Evolutionary conservation across 768 basidiomycete genomes (phyloP).

Genomic region (Tulasnella sp.): DNA sequence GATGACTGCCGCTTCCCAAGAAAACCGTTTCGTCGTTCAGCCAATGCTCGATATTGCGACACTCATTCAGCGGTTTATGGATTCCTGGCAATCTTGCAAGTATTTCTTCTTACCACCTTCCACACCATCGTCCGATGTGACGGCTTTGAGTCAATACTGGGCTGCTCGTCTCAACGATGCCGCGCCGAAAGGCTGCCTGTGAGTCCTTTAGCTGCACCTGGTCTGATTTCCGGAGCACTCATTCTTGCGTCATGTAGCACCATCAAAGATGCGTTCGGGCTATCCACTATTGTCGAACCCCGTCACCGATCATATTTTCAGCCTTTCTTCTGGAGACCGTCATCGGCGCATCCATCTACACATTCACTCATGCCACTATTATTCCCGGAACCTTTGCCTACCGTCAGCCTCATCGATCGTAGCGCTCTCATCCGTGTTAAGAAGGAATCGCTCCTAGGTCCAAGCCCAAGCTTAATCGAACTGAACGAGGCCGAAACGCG

Average conservation of each 20-base stretch:
- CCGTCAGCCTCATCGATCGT: constrained; percentile 57
- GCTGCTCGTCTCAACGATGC: too few relatives aligned
- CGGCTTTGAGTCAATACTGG: too few relatives aligned
- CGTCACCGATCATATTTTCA: constrained; percentile 65
- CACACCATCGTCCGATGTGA: too few relatives aligned
- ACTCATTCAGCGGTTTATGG: not conserved
- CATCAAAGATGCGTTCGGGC: constrained; percentile 51
- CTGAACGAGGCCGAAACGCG: constrained; percentile 9
- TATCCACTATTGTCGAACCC: constrained; percentile 66
- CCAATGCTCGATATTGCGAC: not conserved
- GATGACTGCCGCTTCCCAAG: constrained; percentile 25
- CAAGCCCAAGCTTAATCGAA: constrained; percentile 4
- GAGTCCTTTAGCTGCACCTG: not conserved
- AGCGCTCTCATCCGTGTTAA: constrained; percentile 53
- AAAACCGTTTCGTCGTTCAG: not conserved
- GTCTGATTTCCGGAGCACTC: too few relatives aligned
- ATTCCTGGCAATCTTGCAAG: too few relatives aligned
- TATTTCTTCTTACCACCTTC: too few relatives aligned
- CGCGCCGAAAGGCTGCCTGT: too few relatives aligned
- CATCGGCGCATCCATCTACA: constrained; percentile 29
- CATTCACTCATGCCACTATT: constrained; percentile 53
- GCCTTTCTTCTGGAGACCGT: constrained; percentile 57
- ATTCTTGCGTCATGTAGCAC: constrained; percentile 1
- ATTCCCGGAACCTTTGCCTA: constrained; percentile 66
- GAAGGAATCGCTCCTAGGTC: constrained; percentile 44